Percentiles rank a stretch among this genome's conserved stretches.
phyloP scores from a whole-genome alignment of 441 rosid species.

The Croton setiger region DNA sequence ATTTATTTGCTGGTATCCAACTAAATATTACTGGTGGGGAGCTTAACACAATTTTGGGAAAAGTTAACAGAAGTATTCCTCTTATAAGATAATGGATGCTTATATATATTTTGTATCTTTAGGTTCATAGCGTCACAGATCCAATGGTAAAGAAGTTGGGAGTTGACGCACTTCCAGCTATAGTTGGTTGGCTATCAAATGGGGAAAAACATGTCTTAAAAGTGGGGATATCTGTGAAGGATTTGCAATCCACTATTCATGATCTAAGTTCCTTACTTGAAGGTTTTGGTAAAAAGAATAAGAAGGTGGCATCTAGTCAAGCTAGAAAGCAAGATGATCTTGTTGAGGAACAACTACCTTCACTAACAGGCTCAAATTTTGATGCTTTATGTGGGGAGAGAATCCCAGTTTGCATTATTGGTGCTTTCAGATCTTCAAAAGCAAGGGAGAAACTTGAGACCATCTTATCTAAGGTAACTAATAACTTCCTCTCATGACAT shows the following conservation, averaged over 20 bases:
- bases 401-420: slow-evolving; percentile 75
- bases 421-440: slow-evolving; percentile 62
- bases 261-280: slow-evolving; percentile 64
- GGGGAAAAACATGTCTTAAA: slow-evolving; percentile 71
- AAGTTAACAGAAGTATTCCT: not conserved
- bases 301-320: slow-evolving; percentile 49
- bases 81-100: not conserved
- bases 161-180: slow-evolving; percentile 70
- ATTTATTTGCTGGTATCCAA: not conserved
- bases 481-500: no score
- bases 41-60: not conserved
- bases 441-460: slow-evolving; percentile 61
- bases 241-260: slow-evolving; percentile 59
- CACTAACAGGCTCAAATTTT: slow-evolving; percentile 47
- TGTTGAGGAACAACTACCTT: slow-evolving; percentile 38
- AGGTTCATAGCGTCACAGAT: slow-evolving; percentile 67
- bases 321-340: slow-evolving; percentile 37
- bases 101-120: not conserved
- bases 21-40: not conserved
- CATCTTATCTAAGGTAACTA: slow-evolving; percentile 51
- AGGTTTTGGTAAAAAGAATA: slow-evolving; percentile 65
- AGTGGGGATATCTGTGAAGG: slow-evolving; percentile 74
- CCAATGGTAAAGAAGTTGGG: slow-evolving; percentile 51
- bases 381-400: slow-evolving; percentile 61
- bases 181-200: slow-evolving; percentile 81